Base-by-base conservation (phyloP, 805 yeast genomes). In the Saccharomycopsis capsularis region DNA sequence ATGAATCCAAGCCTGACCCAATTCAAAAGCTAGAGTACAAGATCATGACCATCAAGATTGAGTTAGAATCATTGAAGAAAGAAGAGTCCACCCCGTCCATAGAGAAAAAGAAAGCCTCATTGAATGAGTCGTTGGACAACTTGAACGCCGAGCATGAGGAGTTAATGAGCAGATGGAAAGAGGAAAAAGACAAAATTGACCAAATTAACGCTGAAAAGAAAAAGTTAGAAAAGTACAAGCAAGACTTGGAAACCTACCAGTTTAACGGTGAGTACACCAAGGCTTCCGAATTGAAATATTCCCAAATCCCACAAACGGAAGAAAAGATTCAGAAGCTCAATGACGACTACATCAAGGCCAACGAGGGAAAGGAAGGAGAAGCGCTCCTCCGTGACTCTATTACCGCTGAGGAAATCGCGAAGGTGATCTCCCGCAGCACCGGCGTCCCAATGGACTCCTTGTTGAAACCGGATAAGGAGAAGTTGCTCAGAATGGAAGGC, bases 1-100 rank as follows among this genome's bases (percentile, higher is more conserved):
- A 93, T 63, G 99, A 91, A 67, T 88, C 96, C 1, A 90, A 89
- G 63, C 99, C 99, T 0, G 99, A 91, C 61, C 87, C 90, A 1
- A 85, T 93, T 47, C 91, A 89, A 59, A 85, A 82, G 42, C 71
- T 91, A 51, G 98, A 91, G 63, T 78, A 98, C 54, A 74, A 82
- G 25, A 81, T 91, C 42, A 88, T 91, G 89, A 93, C 96, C 3
- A 83, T 93, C 53, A 90, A 90, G 66, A 93, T 93, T 57, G 99
- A 93, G 66, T 73, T 93, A 51, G 99, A 91, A 66, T 88, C 97
- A 0, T 72, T 93, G 59, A 79, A 91, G 59, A 93, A 93, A 61
- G 99, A 93, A 63, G 87, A 89, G 3, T 97, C 91, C 61, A 81
- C 84, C 2, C 64, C 90, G 27, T 86, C 96, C 0, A 63, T 75